phyloP scores from a whole-genome alignment of 163 green algal species.

The Volvox carteri region DNA sequence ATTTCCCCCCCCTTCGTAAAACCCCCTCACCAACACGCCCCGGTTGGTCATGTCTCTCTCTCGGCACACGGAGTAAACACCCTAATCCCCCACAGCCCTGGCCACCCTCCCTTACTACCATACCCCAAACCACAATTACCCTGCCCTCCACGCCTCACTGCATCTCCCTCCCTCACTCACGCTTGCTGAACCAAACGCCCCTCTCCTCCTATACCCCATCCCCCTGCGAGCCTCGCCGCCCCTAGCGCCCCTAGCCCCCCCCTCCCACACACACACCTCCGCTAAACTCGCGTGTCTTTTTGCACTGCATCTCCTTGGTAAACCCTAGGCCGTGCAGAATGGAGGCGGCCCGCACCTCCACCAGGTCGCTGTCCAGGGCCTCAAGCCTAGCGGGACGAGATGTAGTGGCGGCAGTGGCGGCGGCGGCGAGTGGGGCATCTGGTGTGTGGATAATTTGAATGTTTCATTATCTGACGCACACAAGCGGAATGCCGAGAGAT shows the following conservation, averaged over 20 bases:
- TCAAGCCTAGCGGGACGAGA: slow-evolving; percentile 77
- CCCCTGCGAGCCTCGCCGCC: too few species aligned
- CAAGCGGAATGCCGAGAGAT: too few species aligned
- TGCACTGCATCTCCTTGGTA: slow-evolving; percentile 85
- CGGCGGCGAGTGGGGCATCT: background rate
- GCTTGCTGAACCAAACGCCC: background rate
- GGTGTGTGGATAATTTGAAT: background rate
- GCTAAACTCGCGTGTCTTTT: slow-evolving; percentile 90
- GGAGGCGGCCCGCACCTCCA: slow-evolving; percentile 86
- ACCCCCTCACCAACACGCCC: too few species aligned
- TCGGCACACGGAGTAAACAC: too few species aligned
- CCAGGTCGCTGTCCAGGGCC: slow-evolving; percentile 82
- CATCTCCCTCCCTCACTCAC: background rate
- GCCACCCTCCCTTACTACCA: too few species aligned
- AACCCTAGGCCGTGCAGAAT: slow-evolving; percentile 97
- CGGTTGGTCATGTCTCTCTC: too few species aligned
- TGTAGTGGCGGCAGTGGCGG: background rate
- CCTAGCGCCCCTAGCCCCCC: too few species aligned
- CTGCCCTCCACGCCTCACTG: background rate
- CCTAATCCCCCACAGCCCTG: too few species aligned
- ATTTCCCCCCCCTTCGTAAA: too few species aligned
- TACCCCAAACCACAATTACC: background rate
- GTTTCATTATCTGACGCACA: too few species aligned
- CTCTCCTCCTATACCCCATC: background rate
- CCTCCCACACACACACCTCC: slow-evolving; percentile 85